Evolutionary conservation across 2,329 filamentous ascomycete genomes (phyloP).

Genomic region (Trichophyton rubrum): DNA sequence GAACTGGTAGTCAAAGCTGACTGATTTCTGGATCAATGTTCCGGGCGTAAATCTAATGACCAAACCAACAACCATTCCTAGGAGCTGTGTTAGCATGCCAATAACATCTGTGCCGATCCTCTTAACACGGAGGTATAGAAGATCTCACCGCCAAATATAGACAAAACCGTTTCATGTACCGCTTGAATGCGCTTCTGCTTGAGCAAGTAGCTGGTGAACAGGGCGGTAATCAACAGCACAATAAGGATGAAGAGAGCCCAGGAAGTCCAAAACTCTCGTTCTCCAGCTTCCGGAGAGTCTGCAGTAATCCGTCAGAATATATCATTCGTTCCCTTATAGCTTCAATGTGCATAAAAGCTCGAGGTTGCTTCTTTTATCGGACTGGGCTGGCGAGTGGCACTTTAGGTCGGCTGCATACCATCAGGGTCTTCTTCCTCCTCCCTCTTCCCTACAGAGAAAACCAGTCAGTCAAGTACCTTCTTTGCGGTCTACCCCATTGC

Average conservation of each 20-base stretch:
- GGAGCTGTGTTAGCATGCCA: neutral
- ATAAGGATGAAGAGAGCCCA: slow-evolving; percentile 98
- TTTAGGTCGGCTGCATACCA: slow-evolving; percentile 9
- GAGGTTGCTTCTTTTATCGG: neutral
- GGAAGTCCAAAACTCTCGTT: slow-evolving; percentile 90
- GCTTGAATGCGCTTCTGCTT: slow-evolving; percentile 96
- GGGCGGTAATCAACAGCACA: slow-evolving; percentile 78
- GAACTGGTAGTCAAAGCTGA: slow-evolving; percentile 97
- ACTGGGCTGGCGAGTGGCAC: neutral
- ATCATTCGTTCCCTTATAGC: neutral
- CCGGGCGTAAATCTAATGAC: slow-evolving; percentile 70
- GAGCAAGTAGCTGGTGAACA: slow-evolving; percentile 93
- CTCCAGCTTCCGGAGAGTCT: slow-evolving; percentile 63
- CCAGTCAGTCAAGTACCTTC: neutral
- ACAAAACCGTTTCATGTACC: slow-evolving; percentile 94
- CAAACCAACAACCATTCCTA: slow-evolving; percentile 90
- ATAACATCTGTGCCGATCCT: neutral
- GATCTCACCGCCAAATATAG: slow-evolving; percentile 75
- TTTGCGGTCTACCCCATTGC: neutral
- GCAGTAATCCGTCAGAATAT: slow-evolving; percentile 8
- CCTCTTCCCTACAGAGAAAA: slow-evolving; percentile 10
- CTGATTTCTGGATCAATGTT: slow-evolving; percentile 73
- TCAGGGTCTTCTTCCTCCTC: slow-evolving; percentile 14
- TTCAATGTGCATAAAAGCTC: neutral
- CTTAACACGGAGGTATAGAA: neutral